Evolutionary conservation across 495 filamentous ascomycete genomes (phyloP), one percentile per base, ranked within the genome.

Genomic region (Aspergillus cavernicola): DNA sequence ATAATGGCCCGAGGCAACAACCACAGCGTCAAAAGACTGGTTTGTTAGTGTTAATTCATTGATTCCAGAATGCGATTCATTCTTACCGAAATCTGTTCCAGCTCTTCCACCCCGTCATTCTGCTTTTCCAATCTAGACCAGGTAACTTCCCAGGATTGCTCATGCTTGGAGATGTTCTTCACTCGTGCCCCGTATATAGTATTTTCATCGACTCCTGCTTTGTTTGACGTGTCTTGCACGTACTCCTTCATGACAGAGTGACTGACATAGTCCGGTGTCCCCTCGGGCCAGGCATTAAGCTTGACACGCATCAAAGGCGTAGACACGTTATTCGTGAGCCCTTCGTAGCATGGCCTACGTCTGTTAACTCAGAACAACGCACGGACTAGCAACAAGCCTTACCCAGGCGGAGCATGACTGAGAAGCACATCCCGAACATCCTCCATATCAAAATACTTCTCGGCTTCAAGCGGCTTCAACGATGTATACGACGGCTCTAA

Each of bases 321-420:
- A 4, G 83, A 73, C 5, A 88, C 79, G 62, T 88, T 88, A 46
- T 84, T 89, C 23, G 67, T 79, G 10, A 88, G 66, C 16, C 82
- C 81, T 4, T 74, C 71, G 52, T 88, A 88, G 56, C 79, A 76
- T 18, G 75, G 76, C 13, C 77, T 78, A 39, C 75, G n/a, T n/a
- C n/a, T n/a, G n/a, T 77, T 31, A n/a, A 36, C 38, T n/a, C n/a
- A n/a, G n/a, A n/a, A n/a, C n/a, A n/a, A n/a, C n/a, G n/a, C n/a
- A n/a, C n/a, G n/a, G n/a, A n/a, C n/a, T n/a, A n/a, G n/a, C n/a
- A n/a, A n/a, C n/a, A n/a, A n/a, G n/a, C 19, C 61, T 52, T 58
- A 76, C 74, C 80, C 76, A 11, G 80, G 78, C 6, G 80, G 79
- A 10, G 79, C 77, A 65, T 80, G 77, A 15, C 65, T 48, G 6